These are phyloP conservation scores for Myochromella boudieri DNA, from an alignment of 768 basidiomycete species.

Conservation along the genomic window DNA sequence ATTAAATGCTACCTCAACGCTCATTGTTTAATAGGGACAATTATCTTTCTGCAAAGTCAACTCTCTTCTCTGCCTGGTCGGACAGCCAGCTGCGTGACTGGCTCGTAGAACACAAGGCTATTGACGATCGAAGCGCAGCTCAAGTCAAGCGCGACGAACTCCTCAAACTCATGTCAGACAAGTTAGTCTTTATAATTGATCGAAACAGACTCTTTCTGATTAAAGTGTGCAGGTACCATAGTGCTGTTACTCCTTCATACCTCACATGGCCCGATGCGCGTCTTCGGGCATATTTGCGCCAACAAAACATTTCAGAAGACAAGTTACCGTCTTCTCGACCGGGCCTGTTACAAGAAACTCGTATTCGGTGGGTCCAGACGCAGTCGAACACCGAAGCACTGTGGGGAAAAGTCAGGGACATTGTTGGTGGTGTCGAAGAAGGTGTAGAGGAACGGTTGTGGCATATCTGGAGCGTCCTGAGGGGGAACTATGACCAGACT, in stretches of 20 bases:
- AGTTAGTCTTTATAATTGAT: too few species aligned
- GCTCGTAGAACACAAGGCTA: slow-evolving; percentile 72
- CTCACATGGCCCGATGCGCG: slow-evolving; percentile 92
- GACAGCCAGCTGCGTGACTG: slow-evolving; percentile 72
- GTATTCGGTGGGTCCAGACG: slow-evolving; percentile 77
- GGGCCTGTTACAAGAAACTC: slow-evolving; percentile 77
- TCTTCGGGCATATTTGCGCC: slow-evolving; percentile 84
- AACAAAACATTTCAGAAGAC: slow-evolving; percentile 72
- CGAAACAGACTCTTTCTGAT: too few species aligned
- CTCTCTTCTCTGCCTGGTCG: slow-evolving; percentile 67
- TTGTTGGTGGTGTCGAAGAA: slow-evolving; percentile 65
- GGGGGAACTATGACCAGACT: slow-evolving; percentile 30
- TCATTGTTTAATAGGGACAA: slow-evolving; percentile 49
- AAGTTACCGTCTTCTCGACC: slow-evolving; percentile 64
- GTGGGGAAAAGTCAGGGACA: slow-evolving; percentile 61
- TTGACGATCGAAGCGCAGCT: slow-evolving; percentile 46
- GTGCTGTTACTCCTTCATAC: slow-evolving; percentile 55
- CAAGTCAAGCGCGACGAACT: slow-evolving; percentile 76
- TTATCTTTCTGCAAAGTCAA: slow-evolving; percentile 60
- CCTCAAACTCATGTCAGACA: slow-evolving; percentile 66
- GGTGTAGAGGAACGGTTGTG: slow-evolving; percentile 77
- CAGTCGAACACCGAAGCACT: slow-evolving; percentile 55
- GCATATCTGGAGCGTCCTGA: slow-evolving; percentile 44
- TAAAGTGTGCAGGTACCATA: slow-evolving; percentile 33
- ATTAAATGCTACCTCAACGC: not conserved